Percentiles rank a stretch among this genome's conserved stretches.
Conservation (phyloP, 2,329 filamentous ascomycete species). For the Bimuria novae-zelandiae region DNA sequence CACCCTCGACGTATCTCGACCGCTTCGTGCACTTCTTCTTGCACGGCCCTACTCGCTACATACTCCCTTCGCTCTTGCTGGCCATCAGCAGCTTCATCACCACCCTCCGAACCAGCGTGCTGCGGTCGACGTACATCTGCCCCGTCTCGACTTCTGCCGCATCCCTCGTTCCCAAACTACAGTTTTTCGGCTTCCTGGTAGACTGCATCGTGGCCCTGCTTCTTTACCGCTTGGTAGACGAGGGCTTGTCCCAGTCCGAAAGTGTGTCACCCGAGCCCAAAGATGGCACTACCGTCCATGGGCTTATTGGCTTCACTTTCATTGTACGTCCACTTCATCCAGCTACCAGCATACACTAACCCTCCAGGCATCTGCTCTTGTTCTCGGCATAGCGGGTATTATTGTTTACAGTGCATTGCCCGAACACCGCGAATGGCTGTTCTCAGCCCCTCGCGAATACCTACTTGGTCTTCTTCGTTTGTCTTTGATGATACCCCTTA, state of each 20-base stretch:
- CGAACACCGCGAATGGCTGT: constrained; percentile 43
- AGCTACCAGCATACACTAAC: constrained; percentile 20
- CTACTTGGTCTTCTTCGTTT: constrained; percentile 40
- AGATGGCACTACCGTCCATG: constrained; percentile 33
- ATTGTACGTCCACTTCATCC: constrained; percentile 22
- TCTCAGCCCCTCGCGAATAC: constrained; percentile 38
- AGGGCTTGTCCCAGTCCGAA: constrained; percentile 28
- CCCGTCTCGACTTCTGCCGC: constrained; percentile 30
- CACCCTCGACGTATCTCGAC: constrained; percentile 29
- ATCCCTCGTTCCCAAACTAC: constrained; percentile 33
- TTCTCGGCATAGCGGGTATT: constrained; percentile 35
- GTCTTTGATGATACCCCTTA: constrained; percentile 45
- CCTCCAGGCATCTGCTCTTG: constrained; percentile 34
- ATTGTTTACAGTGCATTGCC: constrained; percentile 37
- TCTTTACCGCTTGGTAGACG: constrained; percentile 34
- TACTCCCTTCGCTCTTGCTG: constrained; percentile 36
- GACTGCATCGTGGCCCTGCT: constrained; percentile 33
- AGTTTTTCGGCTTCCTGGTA: constrained; percentile 34
- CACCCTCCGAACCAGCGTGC: constrained; percentile 30
- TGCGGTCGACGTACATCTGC: constrained; percentile 42
- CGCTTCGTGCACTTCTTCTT: constrained; percentile 32
- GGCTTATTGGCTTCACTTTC: constrained; percentile 36
- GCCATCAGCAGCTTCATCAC: constrained; percentile 39
- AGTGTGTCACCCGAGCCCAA: constrained; percentile 30
- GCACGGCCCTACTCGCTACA: constrained; percentile 37